Conservation (phyloP, 371 early-diverging fungal species). For the Enteropsectra breve region DNA sequence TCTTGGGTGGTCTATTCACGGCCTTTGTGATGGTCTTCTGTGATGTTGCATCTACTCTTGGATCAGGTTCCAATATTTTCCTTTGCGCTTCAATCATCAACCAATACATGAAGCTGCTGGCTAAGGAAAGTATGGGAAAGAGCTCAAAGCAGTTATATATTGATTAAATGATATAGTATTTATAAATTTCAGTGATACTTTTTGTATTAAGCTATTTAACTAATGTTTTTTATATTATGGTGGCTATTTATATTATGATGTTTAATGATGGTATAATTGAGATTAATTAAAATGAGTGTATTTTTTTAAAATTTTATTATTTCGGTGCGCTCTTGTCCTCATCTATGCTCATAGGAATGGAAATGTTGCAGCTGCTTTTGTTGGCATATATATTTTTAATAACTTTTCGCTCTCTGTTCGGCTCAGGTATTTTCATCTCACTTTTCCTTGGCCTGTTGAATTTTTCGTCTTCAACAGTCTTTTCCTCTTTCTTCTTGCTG, state of each 20-base stretch:
- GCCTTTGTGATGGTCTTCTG: slow-evolving; percentile 82
- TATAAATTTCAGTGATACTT: background rate
- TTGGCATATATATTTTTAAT: slow-evolving; percentile 10
- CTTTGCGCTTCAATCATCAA: slow-evolving; percentile 95
- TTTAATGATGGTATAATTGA: background rate
- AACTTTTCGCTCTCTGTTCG: background rate
- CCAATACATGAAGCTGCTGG: slow-evolving; percentile 64
- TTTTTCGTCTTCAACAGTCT: slow-evolving; percentile 1
- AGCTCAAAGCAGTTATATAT: slow-evolving; percentile 45
- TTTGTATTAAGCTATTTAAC: background rate
- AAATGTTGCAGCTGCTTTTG: slow-evolving; percentile 4
- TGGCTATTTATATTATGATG: background rate
- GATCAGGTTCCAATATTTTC: slow-evolving; percentile 96
- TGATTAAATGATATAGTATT: slow-evolving; percentile 47
- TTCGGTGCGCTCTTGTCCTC: too few species aligned
- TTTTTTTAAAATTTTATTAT: background rate
- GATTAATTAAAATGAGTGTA: background rate
- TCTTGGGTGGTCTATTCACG: slow-evolving; percentile 87
- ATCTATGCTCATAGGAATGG: too few species aligned
- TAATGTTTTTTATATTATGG: background rate
- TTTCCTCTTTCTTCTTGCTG: slow-evolving; percentile 14
- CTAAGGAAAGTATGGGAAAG: slow-evolving; percentile 52
- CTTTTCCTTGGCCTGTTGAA: background rate
- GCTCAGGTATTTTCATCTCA: slow-evolving; percentile 2
- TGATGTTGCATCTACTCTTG: slow-evolving; percentile 76